Base-by-base conservation (phyloP, 768 basidiomycete species). In the Ramaria rubella region DNA sequence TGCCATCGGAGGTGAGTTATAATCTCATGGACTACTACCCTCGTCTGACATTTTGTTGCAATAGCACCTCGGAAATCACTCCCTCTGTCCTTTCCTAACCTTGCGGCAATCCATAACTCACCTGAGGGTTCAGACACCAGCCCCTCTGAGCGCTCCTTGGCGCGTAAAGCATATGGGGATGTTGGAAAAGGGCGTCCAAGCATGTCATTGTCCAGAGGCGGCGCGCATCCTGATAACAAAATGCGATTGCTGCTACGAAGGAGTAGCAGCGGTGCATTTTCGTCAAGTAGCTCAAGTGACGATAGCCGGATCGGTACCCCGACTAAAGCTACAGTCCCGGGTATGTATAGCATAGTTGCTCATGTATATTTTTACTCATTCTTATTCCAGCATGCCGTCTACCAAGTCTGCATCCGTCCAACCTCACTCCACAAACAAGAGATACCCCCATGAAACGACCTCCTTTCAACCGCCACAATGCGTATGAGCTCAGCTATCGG, bases 191-290 rank as follows among this genome's bases (percentile, higher is more conserved):
- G 87, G 0, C 77, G 78, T 15, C 85, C 55, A 40, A 14, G 9
- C 19, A 4, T 56, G 23, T 46, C 31, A 42, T 24, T 29, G 31
- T 23, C 31, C 4, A 44, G 44, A 33, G 43, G 19, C 15, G 45
- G 44, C 19, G 44, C 5, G 5, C 4, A 23, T 23, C 49, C 29
- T 23, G 33, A 51, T 36, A 31, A 14, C 33, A 56, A 48, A 27
- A 73, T 79, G 46, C 74, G 78, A 38, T 85, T 82, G 81, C 66
- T 90, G 29, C 80, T 86, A 78, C 78, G 89, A 12, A 76, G 89
- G 59, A 89, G 83, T 56, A 90, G 87, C 64, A 90, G 88, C 61
- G 87, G 88, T 14, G 85, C 86, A 1, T 88, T 89, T 63, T 90
- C 88, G 11, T 85, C 81, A 60, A 81, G 86, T 19, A 86, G 87